Evolutionary conservation across 2,329 filamentous ascomycete genomes (phyloP).

Genomic region (Aspergillus neotritici): DNA sequence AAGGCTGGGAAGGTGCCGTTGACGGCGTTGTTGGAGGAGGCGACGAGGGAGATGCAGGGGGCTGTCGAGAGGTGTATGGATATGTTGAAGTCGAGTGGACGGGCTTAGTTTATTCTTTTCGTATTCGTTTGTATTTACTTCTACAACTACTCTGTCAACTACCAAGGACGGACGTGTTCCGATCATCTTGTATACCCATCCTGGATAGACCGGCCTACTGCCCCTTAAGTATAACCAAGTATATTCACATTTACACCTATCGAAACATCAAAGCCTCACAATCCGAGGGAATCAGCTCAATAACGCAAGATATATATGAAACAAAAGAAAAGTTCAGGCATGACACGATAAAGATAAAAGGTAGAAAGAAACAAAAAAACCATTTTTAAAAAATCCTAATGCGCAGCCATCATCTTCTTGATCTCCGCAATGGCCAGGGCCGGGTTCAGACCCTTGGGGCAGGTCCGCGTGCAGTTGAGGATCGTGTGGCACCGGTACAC

Average conservation of each 20-base stretch:
- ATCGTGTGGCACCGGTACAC: slow-evolving; percentile 99
- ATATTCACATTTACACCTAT: slow-evolving; percentile 27
- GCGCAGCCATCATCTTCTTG: slow-evolving; percentile 84
- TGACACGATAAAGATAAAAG: slow-evolving; percentile 1
- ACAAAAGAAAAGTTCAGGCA: too few species aligned
- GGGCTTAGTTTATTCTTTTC: slow-evolving; percentile 12
- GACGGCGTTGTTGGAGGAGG: slow-evolving; percentile 51
- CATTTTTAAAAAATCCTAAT: slow-evolving; percentile 15
- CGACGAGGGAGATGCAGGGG: slow-evolving; percentile 51
- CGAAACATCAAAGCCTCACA: slow-evolving; percentile 23
- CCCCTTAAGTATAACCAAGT: slow-evolving; percentile 3
- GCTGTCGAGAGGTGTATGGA: slow-evolving; percentile 54
- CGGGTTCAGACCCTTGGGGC: slow-evolving; percentile 97
- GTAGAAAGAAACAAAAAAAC: slow-evolving; percentile 7
- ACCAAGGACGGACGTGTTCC: neutral
- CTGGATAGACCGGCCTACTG: too few species aligned
- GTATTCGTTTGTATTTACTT: neutral
- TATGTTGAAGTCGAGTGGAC: slow-evolving; percentile 39
- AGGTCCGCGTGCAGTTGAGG: slow-evolving; percentile 95
- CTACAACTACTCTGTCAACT: neutral
- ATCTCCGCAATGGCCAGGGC: slow-evolving; percentile 94
- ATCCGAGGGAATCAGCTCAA: slow-evolving; percentile 15
- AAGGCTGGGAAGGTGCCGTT: slow-evolving; percentile 49
- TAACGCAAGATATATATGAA: neutral
- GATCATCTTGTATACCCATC: slow-evolving; percentile 1